phyloP scores from a whole-genome alignment of 352 stramenopile species.

The Phytophthora sojae region DNA sequence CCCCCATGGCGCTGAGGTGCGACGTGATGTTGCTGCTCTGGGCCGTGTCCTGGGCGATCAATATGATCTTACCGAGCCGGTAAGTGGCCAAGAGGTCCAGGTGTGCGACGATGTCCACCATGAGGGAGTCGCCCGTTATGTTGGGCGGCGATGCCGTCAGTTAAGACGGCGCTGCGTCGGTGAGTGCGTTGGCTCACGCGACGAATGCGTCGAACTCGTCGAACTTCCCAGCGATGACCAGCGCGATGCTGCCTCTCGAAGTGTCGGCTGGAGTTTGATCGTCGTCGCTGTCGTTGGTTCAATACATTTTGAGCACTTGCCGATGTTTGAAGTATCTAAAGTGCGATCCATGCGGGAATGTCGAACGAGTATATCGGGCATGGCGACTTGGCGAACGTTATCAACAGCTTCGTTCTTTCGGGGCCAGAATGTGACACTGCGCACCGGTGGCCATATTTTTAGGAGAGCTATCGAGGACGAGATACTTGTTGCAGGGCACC shows the following conservation, averaged over 20 bases:
- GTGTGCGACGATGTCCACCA: not conserved
- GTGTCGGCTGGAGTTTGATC: not conserved
- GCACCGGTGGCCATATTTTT: constrained; percentile 11
- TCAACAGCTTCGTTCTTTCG: not conserved
- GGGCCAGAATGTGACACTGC: not conserved
- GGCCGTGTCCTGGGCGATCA: not conserved
- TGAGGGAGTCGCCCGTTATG: constrained; percentile 3
- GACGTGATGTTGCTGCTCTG: not conserved
- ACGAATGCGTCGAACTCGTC: not conserved
- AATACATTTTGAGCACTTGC: not conserved
- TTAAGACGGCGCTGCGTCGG: not conserved
- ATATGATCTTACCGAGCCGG: not conserved
- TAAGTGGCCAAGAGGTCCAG: not conserved
- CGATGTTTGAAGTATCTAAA: too few species aligned
- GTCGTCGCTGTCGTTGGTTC: not conserved
- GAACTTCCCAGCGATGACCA: not conserved
- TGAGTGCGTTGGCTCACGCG: not conserved
- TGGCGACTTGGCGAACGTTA: too few species aligned
- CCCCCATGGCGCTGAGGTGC: not conserved
- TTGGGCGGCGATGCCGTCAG: constrained; percentile 4
- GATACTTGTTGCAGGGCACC: constrained; percentile 13
- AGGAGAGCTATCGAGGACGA: constrained; percentile 36
- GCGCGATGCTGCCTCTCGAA: not conserved
- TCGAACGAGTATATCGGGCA: not conserved
- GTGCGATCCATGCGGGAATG: too few species aligned